A percentile compares a stretch with the other conserved stretches of the same genome.
These are phyloP conservation scores for Suillus lakei DNA, from an alignment of 768 basidiomycete species.

Conservation along the genomic window DNA sequence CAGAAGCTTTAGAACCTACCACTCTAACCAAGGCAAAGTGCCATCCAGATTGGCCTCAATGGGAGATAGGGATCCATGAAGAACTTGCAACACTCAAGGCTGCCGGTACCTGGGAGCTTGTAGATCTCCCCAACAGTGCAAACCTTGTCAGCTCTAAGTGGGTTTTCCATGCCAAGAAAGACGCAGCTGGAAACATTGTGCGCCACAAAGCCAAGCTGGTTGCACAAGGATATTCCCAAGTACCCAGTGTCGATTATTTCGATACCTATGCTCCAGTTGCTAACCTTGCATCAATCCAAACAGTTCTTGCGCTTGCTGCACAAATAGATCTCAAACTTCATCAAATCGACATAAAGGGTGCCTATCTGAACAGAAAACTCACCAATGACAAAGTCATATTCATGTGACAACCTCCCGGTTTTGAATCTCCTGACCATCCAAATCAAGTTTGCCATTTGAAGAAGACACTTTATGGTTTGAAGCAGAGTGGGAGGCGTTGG, in stretches of 20 bases:
- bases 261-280: conserved; percentile 41
- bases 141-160: conserved; percentile 41
- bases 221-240: conserved; percentile 32
- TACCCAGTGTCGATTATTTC: conserved; percentile 39
- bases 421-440: neutral
- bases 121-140: conserved; percentile 17
- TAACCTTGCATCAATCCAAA: conserved; percentile 26
- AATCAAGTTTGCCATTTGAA: conserved; percentile 7
- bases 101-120: conserved; percentile 35
- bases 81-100: conserved; percentile 1
- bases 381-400: conserved; percentile 29
- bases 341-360: conserved; percentile 29
- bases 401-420: conserved; percentile 33
- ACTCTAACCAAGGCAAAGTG: neutral
- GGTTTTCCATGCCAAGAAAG: conserved; percentile 43
- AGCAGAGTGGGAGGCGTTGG: conserved; percentile 28
- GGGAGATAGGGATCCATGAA: neutral
- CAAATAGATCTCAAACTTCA: conserved; percentile 24
- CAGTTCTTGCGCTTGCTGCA: conserved; percentile 30
- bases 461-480: conserved; percentile 36
- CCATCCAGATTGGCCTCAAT: neutral
- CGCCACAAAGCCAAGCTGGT: conserved; percentile 45
- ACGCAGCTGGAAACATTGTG: conserved; percentile 34
- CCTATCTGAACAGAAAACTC: conserved; percentile 30
- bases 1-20: neutral